Percentiles rank a stretch among this genome's conserved stretches.
These are phyloP conservation scores for Chaetomium sp. DNA, from an alignment of 2,329 filamentous ascomycete species.

Conservation along the genomic window DNA sequence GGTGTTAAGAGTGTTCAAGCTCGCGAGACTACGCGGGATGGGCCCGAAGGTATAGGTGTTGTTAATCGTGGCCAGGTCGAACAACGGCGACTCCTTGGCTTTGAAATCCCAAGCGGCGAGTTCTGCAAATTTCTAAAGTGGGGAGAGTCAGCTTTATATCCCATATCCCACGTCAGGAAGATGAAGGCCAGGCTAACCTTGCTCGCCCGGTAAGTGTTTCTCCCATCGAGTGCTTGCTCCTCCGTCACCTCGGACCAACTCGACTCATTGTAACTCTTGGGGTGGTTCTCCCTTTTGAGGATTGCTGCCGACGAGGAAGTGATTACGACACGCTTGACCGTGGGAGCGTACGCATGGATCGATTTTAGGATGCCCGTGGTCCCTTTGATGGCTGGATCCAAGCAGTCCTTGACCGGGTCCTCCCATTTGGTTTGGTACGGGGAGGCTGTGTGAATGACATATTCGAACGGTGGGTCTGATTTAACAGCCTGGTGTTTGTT, in stretches of 20 bases:
- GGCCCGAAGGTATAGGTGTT: conserved; percentile 59
- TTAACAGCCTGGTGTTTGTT: conserved; percentile 29
- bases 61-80: conserved; percentile 55
- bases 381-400: conserved; percentile 50
- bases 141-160: background rate
- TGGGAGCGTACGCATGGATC: conserved; percentile 35
- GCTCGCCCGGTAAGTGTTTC: conserved; percentile 32
- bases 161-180: background rate
- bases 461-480: conserved; percentile 53
- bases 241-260: conserved; percentile 33
- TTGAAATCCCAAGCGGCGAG: conserved; percentile 61
- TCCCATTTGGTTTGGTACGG: conserved; percentile 65
- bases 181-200: conserved; percentile 34
- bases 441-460: conserved; percentile 66
- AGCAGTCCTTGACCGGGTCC: conserved; percentile 39
- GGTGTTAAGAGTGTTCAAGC: conserved; percentile 61
- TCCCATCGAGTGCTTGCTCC: conserved; percentile 30
- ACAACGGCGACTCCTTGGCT: conserved; percentile 47
- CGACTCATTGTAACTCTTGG: conserved; percentile 35
- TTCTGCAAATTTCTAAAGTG: conserved; percentile 50
- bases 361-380: conserved; percentile 45
- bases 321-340: conserved; percentile 58
- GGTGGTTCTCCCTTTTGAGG: conserved; percentile 32
- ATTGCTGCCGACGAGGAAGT: conserved; percentile 44
- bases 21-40: conserved; percentile 56